Evolutionary conservation across 345 rosid species (phyloP).

Genomic region (Excoecaria agallocha): DNA sequence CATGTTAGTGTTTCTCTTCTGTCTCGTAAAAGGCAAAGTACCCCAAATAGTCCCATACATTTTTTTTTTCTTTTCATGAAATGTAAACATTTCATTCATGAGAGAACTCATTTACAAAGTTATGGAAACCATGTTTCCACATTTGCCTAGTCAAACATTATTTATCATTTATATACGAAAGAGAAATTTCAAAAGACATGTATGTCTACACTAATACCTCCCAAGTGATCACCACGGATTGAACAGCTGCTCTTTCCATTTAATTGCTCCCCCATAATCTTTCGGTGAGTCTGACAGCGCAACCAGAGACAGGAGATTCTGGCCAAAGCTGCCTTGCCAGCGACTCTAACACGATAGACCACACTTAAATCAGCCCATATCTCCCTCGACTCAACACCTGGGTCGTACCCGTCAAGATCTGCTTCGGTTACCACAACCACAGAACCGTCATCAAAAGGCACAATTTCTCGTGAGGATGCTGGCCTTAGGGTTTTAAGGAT

Average conservation of each 20-base stretch:
- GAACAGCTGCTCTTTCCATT: slow-evolving; percentile 38
- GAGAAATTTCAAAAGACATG: slow-evolving; percentile 55
- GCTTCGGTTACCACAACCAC: slow-evolving; percentile 75
- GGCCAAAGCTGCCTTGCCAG: slow-evolving; percentile 58
- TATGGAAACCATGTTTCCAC: neutral
- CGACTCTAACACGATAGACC: slow-evolving; percentile 62
- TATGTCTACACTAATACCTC: slow-evolving; percentile 72
- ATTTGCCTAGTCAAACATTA: slow-evolving; percentile 26
- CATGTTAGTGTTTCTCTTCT: too few relatives aligned
- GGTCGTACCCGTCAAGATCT: slow-evolving; percentile 76
- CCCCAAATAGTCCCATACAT: too few relatives aligned
- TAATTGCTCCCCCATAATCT: slow-evolving; percentile 45
- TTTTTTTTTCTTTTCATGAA: too few relatives aligned
- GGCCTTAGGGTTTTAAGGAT: slow-evolving; percentile 25
- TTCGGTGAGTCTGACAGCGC: slow-evolving; percentile 49
- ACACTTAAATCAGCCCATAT: slow-evolving; percentile 67
- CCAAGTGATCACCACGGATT: slow-evolving; percentile 35
- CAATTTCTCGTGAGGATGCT: slow-evolving; percentile 33
- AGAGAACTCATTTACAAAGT: slow-evolving; percentile 25
- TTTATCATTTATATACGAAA: slow-evolving; percentile 14
- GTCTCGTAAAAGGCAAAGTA: too few relatives aligned
- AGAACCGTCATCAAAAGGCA: slow-evolving; percentile 76
- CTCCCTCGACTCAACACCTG: slow-evolving; percentile 34
- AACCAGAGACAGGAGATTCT: slow-evolving; percentile 78
- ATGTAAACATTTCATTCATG: neutral